These are phyloP conservation scores for Colletotrichum sp. DNA, from an alignment of 2,329 filamentous ascomycete species.

Conservation along the genomic window DNA sequence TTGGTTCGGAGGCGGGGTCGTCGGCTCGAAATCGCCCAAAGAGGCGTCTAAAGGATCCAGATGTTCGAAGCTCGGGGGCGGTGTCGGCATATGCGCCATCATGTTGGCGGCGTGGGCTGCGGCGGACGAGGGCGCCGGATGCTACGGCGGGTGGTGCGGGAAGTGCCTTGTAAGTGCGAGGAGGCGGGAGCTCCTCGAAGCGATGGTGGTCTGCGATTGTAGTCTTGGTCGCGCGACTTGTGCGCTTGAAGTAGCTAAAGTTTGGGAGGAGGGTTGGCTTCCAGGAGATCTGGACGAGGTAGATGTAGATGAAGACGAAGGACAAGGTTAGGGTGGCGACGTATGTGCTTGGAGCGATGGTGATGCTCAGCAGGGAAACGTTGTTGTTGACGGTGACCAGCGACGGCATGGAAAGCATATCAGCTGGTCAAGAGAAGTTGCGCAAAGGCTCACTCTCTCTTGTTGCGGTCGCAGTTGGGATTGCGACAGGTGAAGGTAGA, in stretches of 20 bases:
- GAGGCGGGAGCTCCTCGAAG: conserved; percentile 11
- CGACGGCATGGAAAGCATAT: conserved; percentile 55
- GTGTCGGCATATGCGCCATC: conserved; percentile 27
- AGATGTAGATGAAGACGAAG: conserved; percentile 57
- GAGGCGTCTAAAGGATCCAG: conserved; percentile 54
- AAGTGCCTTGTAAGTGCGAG: conserved; percentile 19
- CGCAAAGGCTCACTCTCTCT: neutral
- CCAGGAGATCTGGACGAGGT: conserved; percentile 40
- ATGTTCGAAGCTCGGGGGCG: conserved; percentile 32
- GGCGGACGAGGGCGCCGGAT: conserved; percentile 15
- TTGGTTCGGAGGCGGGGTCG: conserved; percentile 37
- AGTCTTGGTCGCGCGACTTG: conserved; percentile 23
- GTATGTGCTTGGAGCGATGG: conserved; percentile 63
- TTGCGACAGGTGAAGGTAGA: conserved; percentile 6
- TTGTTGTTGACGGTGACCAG: conserved; percentile 66
- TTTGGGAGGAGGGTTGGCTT: conserved; percentile 21
- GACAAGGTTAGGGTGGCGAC: conserved; percentile 54
- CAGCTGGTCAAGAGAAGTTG: neutral
- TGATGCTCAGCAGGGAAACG: conserved; percentile 64
- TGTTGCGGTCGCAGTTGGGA: neutral
- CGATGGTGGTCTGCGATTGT: conserved; percentile 9
- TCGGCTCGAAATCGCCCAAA: conserved; percentile 59
- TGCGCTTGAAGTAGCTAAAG: conserved; percentile 25
- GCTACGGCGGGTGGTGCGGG: conserved; percentile 22
- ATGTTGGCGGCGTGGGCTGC: conserved; percentile 16